Base-by-base conservation (phyloP, 768 basidiomycete species). In the Cytidiella melzeri region DNA sequence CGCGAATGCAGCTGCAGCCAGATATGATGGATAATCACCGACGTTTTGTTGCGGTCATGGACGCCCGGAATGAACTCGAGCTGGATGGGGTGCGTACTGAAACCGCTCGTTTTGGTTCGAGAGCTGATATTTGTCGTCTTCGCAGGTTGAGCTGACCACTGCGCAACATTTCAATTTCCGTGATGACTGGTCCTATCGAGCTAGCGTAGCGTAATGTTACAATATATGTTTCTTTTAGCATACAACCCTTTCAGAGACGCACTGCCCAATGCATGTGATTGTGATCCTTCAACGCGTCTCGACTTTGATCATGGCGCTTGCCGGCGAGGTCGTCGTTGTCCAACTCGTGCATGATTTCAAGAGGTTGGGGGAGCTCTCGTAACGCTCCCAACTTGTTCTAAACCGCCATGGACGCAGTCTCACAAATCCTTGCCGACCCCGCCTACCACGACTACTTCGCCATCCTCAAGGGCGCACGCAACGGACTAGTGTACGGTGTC, bases 401-500 rank as follows among this genome's bases (percentile, higher is more conserved):
- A 34, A 34, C 30, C 30, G 15, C 30, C 30, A 34, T 41, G 40
- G 40, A 41, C 9, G n/a, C 23, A 7, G 7, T 41, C 18, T 7
- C 9, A 18, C 23, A 18, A 54, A 69, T 85, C 55, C 48, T 61
- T 11, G 60, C 72, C 38, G 73, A 87, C 64, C 93, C 93, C 11
- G 77, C 76, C 26, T 86, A 84, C 57, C 94, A 95, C 64, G 93
- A 96, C 63, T 83, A 87, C 59, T 79, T 98, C 40, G 87, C 91
- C 21, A 86, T 99, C 59, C 68, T 98, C 63, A 99, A 99, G 66
- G 95, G 96, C 39, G 89, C 92, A 26, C 79, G 91, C 37, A 92
- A 92, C 62, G 92, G 92, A 4, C 78, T 92, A 52, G 87, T 92
- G 7, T 93, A 92, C 58, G 91, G 91, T 30, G 87, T 85, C 57